Evolutionary conservation across 176 grass and related monocot genomes (phyloP), one percentile per base, ranked within the genome.

Genomic region (Alopecurus myosuroides): DNA sequence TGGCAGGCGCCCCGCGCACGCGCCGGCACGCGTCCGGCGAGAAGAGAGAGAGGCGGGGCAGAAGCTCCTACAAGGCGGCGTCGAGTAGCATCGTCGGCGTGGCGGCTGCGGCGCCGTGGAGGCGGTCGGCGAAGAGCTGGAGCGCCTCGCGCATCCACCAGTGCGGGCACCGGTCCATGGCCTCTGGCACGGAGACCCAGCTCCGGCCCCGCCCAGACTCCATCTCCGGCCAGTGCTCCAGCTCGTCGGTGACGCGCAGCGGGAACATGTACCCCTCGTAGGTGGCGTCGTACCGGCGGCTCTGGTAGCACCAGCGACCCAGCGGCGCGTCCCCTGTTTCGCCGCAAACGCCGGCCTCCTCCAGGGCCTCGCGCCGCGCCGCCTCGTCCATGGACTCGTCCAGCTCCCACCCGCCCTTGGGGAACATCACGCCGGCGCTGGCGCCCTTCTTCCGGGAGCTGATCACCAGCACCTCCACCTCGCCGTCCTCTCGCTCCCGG

Each of bases 341-440:
- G 7, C 92, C 92, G 14, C 35, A 5, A 0, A 94, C 92, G 23
- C 92, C 92, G 22, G 92, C 92, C 85, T 94, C 92, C 87, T 94
- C 92, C 7, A 82, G 77, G 2, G 92, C 87, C 89, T 94, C 92
- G 5, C 92, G 89, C 3, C 29, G 72, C 1, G 82, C 92, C 39
- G 92, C 92, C 57, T 94, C 73, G 26, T 85, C 85, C 80, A 94
- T 92, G 3, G 84, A 83, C 80, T 94, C 92, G 86, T 94, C 87
- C 33, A 82, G 76, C 81, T 94, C 92, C 92, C 92, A 94, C 29
- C 92, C 92, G 28, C 92, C 92, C 78, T 94, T 94, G 26, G 92
- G 92, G 86, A 94, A 87, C 65, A 94, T 51, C 14, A 87, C 85
- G 7, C 72, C 92, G 1, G 77, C 82, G 23, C 64, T 81, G 7